Base-by-base conservation (phyloP, 331 rosid genomes). In the Rhamnella rubrinervis region DNA sequence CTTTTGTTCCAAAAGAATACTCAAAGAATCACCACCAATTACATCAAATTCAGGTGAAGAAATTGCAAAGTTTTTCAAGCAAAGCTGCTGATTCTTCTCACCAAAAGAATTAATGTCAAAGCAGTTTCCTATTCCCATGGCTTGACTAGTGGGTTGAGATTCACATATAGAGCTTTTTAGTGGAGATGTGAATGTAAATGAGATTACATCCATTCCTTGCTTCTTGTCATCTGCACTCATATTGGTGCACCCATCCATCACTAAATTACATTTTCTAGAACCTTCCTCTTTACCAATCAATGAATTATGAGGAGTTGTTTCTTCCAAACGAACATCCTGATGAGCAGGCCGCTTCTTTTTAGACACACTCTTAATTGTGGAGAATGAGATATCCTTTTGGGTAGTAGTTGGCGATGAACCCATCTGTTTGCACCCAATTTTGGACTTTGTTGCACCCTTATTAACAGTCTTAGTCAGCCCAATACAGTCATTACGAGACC, bases 101-200 rank as follows among this genome's bases (percentile, higher is more conserved):
- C 73, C 81, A 70, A 63, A 64, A 57, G 82, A 80, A 74, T 77
- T 75, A 51, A 69, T 72, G 73, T 58, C 74, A 70, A 77, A 72
- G 73, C 70, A 75, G 68, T 71, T 77, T 18, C 71, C 70, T 58
- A 73, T 59, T 80, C 63, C 76, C 74, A 56, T 80, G 63, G 37
- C 72, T 76, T 77, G 82, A 21, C 73, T 70, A n/a, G 79, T 75
- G n/a, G 77, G 63, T 64, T 57, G 84, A 67, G 84, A 73, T 44
- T 83, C 84, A 14, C 75, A 47, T 41, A 61, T 47, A 62, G 75
- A 79, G 70, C 72, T 90, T 79, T 85, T 89, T 80, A 91, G 59
- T 39, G 98, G 97, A 66, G 92, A 87, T 7, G 81, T 93, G 83
- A 93, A 93, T 7, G 97, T 93, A 76, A 91, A 93, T 10, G 98